These are phyloP conservation scores for Mortierella hygrophila DNA, from an alignment of 192 early-diverging fungal species.

Conservation along the genomic window DNA sequence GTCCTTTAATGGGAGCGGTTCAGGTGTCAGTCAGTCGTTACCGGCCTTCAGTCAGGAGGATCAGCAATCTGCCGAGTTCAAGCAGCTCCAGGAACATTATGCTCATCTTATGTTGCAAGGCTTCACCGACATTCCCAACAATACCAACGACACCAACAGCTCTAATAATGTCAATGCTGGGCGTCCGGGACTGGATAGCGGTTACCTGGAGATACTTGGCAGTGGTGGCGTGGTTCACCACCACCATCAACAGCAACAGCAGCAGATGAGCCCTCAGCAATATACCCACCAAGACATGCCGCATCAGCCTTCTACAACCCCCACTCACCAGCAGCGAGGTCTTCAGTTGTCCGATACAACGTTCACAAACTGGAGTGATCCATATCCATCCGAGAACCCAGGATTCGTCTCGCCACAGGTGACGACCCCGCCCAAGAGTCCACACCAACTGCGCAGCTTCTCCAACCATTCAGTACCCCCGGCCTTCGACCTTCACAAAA, in stretches of 20 bases:
- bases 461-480: background rate
- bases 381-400: background rate
- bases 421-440: background rate
- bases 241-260: slow-evolving; percentile 19
- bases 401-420: background rate
- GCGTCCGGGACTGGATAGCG: background rate
- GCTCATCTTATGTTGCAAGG: background rate
- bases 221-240: slow-evolving; percentile 7
- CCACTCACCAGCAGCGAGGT: background rate
- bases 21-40: slow-evolving; percentile 1
- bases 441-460: background rate
- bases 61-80: background rate
- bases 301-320: background rate
- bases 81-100: background rate
- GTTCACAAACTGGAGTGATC: background rate
- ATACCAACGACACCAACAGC: background rate
- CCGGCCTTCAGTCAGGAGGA: background rate
- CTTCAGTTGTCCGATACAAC: background rate
- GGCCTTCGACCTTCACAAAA: background rate
- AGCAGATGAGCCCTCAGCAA: background rate
- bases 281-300: background rate
- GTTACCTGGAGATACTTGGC: background rate
- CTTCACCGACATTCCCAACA: background rate
- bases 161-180: background rate
- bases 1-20: background rate